A percentile compares a stretch with the other conserved stretches of the same genome.
Evolutionary conservation across 2,329 filamentous ascomycete species (phyloP).

Genomic region (Microdochium nivale): DNA sequence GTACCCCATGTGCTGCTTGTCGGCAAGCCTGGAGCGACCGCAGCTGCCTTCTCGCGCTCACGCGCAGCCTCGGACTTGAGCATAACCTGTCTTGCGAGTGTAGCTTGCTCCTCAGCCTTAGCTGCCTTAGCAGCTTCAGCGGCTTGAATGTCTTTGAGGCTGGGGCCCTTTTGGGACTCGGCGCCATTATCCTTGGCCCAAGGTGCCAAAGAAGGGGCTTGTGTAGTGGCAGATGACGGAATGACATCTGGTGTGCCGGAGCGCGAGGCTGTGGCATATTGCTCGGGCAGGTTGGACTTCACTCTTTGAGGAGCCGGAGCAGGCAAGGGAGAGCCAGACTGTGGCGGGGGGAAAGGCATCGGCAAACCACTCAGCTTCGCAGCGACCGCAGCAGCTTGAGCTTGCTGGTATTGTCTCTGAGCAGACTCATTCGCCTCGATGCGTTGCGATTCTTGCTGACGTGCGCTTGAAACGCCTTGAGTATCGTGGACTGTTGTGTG

Average conservation of each 20-base stretch:
- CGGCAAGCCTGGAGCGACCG: constrained; percentile 70
- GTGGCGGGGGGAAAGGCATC: constrained; percentile 65
- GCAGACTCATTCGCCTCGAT: constrained; percentile 11
- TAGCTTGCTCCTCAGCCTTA: constrained; percentile 74
- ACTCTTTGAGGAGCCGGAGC: constrained; percentile 83
- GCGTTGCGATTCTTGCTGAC: constrained; percentile 7
- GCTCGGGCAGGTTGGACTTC: constrained; percentile 74
- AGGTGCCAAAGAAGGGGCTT: constrained; percentile 71
- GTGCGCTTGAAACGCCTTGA: constrained; percentile 6
- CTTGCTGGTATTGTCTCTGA: constrained; percentile 59
- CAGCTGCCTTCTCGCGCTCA: constrained; percentile 51
- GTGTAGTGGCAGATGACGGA: constrained; percentile 25
- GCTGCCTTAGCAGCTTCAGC: constrained; percentile 89
- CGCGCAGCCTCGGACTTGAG: constrained; percentile 69
- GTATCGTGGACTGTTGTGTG: not conserved
- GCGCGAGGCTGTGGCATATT: constrained; percentile 53
- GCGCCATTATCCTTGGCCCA: constrained; percentile 84
- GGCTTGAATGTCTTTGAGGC: constrained; percentile 93
- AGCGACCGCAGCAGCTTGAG: constrained; percentile 31
- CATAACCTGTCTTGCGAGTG: constrained; percentile 65
- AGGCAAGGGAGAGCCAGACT: constrained; percentile 72
- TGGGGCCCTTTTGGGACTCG: constrained; percentile 71
- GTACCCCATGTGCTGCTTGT: constrained; percentile 86
- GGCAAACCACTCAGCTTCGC: constrained; percentile 61
- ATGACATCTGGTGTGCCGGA: constrained; percentile 64